Conservation (phyloP, 345 rosid genomes). For the Eucalyptus leucophloia region DNA sequence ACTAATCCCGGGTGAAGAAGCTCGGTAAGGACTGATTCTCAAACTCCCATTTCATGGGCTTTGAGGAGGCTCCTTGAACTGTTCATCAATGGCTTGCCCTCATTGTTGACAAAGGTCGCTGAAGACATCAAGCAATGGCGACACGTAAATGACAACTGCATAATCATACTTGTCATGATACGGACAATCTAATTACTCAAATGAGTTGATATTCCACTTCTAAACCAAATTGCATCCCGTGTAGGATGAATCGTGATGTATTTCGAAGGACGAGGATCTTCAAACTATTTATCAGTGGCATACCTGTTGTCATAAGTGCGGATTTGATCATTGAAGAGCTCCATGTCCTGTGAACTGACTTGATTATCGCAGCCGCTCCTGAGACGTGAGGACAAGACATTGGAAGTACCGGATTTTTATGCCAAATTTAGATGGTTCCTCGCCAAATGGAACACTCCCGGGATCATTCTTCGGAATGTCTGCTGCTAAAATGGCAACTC, state of each 20-base stretch:
- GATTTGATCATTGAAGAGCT: constrained; percentile 64
- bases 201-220: neutral
- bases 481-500: constrained; percentile 72
- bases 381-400: constrained; percentile 89
- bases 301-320: constrained; percentile 76
- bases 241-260: neutral
- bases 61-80: constrained; percentile 28
- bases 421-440: constrained; percentile 22
- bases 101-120: constrained; percentile 42
- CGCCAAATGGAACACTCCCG: constrained; percentile 8
- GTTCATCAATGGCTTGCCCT: constrained; percentile 28
- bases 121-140: neutral
- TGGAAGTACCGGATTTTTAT: constrained; percentile 66
- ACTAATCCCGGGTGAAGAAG: constrained; percentile 70
- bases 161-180: neutral
- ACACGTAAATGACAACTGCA: neutral
- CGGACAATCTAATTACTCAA: neutral
- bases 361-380: constrained; percentile 59
- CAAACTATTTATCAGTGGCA: neutral
- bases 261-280: neutral
- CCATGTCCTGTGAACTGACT: constrained; percentile 43
- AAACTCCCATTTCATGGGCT: constrained; percentile 62
- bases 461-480: constrained; percentile 11
- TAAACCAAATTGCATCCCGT: neutral
- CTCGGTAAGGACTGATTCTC: constrained; percentile 50